Percentiles rank a stretch among this genome's conserved stretches.
Evolutionary conservation across 208 protist genomes (phyloP).

Genomic region (Porcisia deanei): DNA sequence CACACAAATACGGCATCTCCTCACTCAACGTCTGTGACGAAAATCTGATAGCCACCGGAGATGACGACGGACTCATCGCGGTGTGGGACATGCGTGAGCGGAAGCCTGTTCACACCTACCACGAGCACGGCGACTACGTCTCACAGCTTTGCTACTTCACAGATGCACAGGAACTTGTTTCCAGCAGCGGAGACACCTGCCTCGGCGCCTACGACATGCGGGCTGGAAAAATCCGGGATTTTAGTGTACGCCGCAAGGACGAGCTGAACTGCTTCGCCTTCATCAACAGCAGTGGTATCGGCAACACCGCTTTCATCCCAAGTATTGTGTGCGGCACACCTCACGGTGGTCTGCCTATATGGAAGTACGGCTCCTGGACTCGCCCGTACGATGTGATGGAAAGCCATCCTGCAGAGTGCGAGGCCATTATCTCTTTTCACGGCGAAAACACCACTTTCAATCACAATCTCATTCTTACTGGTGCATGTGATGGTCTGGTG

Average conservation of each 20-base stretch:
- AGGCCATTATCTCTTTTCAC: slow-evolving; percentile 86
- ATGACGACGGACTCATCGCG: slow-evolving; percentile 87
- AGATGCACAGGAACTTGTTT: slow-evolving; percentile 82
- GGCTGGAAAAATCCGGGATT: slow-evolving; percentile 72
- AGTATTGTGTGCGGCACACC: slow-evolving; percentile 89
- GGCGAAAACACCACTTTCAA: slow-evolving; percentile 80
- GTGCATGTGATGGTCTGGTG: slow-evolving; percentile 85
- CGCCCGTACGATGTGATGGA: slow-evolving; percentile 85
- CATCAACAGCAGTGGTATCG: slow-evolving; percentile 79
- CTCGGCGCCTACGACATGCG: slow-evolving; percentile 83
- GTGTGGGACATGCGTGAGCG: slow-evolving; percentile 89
- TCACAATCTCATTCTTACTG: slow-evolving; percentile 89
- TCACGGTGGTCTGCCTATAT: slow-evolving; percentile 73
- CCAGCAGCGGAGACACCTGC: slow-evolving; percentile 87
- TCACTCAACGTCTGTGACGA: slow-evolving; percentile 86
- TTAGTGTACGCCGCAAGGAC: slow-evolving; percentile 85
- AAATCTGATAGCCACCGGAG: slow-evolving; percentile 81
- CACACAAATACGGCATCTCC: slow-evolving; percentile 89
- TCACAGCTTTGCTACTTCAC: slow-evolving; percentile 90
- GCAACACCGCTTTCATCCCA: slow-evolving; percentile 77
- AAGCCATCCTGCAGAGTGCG: slow-evolving; percentile 81
- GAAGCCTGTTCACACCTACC: slow-evolving; percentile 62
- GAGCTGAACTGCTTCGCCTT: slow-evolving; percentile 90
- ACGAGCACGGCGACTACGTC: slow-evolving; percentile 91
- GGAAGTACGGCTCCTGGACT: slow-evolving; percentile 91